Evolutionary conservation across 352 stramenopile genomes (phyloP).

Genomic region (Pythium chondricola): DNA sequence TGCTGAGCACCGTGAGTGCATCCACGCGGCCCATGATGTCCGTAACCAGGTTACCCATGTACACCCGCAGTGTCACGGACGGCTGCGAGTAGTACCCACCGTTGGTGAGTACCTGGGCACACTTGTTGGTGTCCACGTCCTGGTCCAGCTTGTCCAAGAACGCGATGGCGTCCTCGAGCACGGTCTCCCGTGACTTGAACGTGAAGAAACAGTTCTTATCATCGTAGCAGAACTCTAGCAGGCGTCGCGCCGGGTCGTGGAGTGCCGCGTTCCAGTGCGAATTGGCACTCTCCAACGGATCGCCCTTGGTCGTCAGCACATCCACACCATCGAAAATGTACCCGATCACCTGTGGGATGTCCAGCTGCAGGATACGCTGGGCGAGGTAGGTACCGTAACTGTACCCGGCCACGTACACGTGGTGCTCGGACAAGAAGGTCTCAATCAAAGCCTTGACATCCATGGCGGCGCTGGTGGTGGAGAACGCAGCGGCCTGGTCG

Average conservation of each 20-base stretch:
- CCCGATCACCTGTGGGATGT: slow-evolving; percentile 14
- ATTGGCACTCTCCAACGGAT: slow-evolving; percentile 4
- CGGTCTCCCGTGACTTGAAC: slow-evolving; percentile 10
- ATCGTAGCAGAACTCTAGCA: slow-evolving; percentile 19
- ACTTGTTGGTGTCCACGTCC: slow-evolving; percentile 10
- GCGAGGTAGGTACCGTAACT: slow-evolving; percentile 30
- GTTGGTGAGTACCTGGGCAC: slow-evolving; percentile 2
- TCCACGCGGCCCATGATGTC: not conserved
- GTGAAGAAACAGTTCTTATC: slow-evolving; percentile 6
- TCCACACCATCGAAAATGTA: slow-evolving; percentile 27
- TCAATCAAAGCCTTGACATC: slow-evolving; percentile 19
- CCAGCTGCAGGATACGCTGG: slow-evolving; percentile 22
- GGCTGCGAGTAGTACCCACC: not conserved
- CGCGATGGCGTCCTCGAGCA: slow-evolving; percentile 8
- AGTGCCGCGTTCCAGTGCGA: slow-evolving; percentile 16
- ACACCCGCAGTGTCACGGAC: slow-evolving; percentile 1
- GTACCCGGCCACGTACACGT: slow-evolving; percentile 15
- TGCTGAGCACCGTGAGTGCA: not conserved
- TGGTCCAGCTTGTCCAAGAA: slow-evolving; percentile 10
- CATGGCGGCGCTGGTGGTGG: slow-evolving; percentile 15
- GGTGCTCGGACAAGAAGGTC: slow-evolving; percentile 11
- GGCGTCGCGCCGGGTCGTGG: not conserved
- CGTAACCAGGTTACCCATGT: not conserved
- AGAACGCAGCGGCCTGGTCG: slow-evolving; percentile 12
- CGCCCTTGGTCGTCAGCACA: slow-evolving; percentile 1